Percentiles rank a stretch among this genome's conserved stretches.
These are phyloP conservation scores for Omphalea diandra DNA, from an alignment of 441 rosid genomes.

Conservation along the genomic window DNA sequence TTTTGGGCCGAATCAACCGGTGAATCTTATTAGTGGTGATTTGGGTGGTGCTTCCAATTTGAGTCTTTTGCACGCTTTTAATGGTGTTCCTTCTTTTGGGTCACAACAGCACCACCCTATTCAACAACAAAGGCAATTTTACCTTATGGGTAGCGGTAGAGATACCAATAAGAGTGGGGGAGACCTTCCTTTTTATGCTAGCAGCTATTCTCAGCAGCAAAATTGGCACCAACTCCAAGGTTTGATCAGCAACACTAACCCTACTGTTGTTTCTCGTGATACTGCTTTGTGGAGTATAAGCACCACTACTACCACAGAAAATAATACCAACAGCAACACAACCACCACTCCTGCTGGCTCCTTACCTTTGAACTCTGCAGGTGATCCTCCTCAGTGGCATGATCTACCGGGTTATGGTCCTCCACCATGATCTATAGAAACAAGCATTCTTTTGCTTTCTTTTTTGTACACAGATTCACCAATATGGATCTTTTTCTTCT, in stretches of 20 bases:
- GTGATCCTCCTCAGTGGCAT: conserved; percentile 28
- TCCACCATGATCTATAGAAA: conserved; percentile 30
- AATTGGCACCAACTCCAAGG: conserved; percentile 40
- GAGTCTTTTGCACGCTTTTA: conserved; percentile 41
- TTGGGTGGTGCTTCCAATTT: conserved; percentile 32
- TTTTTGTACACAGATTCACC: conserved; percentile 23
- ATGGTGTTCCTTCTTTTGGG: conserved; percentile 27
- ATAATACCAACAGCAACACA: conserved; percentile 18
- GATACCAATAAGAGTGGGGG: conserved; percentile 15
- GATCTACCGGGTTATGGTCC: conserved; percentile 46
- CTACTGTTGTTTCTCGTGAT: conserved; percentile 27
- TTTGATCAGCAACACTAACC: conserved; percentile 26
- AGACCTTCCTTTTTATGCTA: conserved; percentile 24
- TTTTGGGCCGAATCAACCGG: conserved; percentile 24
- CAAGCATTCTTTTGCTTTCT: neutral
- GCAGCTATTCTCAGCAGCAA: conserved; percentile 22
- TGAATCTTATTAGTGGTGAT: conserved; percentile 23
- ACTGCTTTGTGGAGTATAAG: conserved; percentile 41
- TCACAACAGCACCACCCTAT: conserved; percentile 21
- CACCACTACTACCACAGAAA: conserved; percentile 22
- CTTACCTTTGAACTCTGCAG: conserved; percentile 35
- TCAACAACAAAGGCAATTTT: conserved; percentile 33
- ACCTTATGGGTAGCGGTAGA: conserved; percentile 21
- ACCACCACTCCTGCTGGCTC: conserved; percentile 18
- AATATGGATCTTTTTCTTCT: neutral